Evolutionary conservation across 192 early-diverging fungal genomes (phyloP).

Genomic region (Diversispora epigaea): DNA sequence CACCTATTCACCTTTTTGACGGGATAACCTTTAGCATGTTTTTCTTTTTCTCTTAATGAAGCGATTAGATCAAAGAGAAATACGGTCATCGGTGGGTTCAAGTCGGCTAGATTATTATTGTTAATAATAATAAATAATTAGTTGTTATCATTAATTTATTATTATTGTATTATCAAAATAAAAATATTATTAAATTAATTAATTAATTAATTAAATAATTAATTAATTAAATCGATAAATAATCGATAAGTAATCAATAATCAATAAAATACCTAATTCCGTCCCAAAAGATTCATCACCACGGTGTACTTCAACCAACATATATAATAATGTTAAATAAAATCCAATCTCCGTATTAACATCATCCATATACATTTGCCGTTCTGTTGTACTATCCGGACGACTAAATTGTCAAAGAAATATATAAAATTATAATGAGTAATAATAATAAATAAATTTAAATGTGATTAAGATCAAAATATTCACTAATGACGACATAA

Average conservation of each 20-base stretch:
- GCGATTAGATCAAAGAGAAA: conserved; percentile 68
- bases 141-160: conserved; percentile 29
- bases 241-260: background rate
- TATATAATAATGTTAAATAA: conserved; percentile 62
- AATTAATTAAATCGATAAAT: too few relatives aligned
- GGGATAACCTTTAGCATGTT: conserved; percentile 67
- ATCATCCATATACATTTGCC: conserved; percentile 31
- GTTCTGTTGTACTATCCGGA: background rate
- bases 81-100: conserved; percentile 50
- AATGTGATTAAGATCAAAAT: too few relatives aligned
- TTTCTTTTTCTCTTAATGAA: conserved; percentile 56
- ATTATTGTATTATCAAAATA: background rate
- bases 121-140: too few relatives aligned
- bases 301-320: conserved; percentile 59
- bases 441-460: background rate
- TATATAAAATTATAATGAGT: conserved; percentile 9
- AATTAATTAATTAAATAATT: background rate
- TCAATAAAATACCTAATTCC: conserved; percentile 49
- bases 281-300: conserved; percentile 47
- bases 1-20: conserved; percentile 58
- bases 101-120: conserved; percentile 21
- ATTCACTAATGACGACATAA: background rate
- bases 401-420: conserved; percentile 1
- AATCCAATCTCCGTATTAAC: conserved; percentile 43
- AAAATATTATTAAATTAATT: background rate